Percentiles rank a stretch among this genome's conserved stretches.
Evolutionary conservation across 2,329 filamentous ascomycete genomes (phyloP).

Genomic region (Sporothrix euskadiensis): DNA sequence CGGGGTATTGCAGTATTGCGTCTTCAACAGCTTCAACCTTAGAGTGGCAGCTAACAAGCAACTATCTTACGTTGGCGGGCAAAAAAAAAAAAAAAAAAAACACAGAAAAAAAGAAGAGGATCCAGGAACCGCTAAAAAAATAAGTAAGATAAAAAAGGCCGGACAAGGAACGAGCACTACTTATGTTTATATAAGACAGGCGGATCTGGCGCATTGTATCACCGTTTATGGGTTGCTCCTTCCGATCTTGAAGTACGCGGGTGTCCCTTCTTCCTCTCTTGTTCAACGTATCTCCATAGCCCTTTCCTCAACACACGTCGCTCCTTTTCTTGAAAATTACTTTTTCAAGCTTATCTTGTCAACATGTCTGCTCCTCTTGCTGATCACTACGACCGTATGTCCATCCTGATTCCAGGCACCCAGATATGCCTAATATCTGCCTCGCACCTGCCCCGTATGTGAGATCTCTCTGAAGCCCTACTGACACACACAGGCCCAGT

Average conservation of each 20-base stretch:
- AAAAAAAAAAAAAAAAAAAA: constrained; percentile 2
- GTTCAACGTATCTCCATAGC: neutral
- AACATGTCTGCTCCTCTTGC: constrained; percentile 30
- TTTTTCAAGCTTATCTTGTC: neutral
- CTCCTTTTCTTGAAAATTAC: too few relatives aligned
- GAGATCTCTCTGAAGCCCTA: neutral
- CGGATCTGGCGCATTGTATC: neutral
- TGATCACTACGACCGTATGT: constrained; percentile 32
- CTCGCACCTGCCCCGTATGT: neutral
- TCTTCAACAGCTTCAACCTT: constrained; percentile 1
- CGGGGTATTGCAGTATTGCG: constrained; percentile 21
- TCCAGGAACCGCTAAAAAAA: neutral
- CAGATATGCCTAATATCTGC: neutral
- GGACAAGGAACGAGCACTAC: neutral
- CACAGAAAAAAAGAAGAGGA: neutral
- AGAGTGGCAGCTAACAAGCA: neutral
- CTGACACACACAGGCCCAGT: constrained; percentile 20
- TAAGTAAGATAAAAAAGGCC: neutral
- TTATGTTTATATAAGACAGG: constrained; percentile 13
- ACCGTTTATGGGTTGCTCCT: constrained; percentile 7
- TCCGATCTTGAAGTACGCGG: neutral
- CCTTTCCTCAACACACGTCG: neutral
- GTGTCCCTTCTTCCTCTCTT: constrained; percentile 2
- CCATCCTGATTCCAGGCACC: neutral
- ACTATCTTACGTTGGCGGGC: neutral